Conservation (phyloP, 306 rosid genomes). For the Castanopsis chinensis region DNA sequence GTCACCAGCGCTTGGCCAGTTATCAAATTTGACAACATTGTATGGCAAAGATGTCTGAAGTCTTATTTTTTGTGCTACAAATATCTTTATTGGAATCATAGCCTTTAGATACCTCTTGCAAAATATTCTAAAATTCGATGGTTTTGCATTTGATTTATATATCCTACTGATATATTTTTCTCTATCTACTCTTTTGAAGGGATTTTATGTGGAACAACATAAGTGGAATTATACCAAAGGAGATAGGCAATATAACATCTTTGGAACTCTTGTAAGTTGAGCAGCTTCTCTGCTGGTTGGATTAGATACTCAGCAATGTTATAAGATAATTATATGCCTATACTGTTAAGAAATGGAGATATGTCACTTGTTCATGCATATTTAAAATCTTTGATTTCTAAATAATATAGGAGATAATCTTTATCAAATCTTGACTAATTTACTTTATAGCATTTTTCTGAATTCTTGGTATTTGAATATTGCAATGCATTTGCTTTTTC, state of each 20-base stretch:
- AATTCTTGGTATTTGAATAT: background rate
- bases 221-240: slow-evolving; percentile 49
- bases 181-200: slow-evolving; percentile 18
- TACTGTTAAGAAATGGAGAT: background rate
- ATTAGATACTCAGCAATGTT: background rate
- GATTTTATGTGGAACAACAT: slow-evolving; percentile 57
- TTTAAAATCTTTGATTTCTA: too few relatives aligned
- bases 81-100: background rate
- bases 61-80: background rate
- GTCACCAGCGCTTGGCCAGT: slow-evolving; percentile 47
- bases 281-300: background rate
- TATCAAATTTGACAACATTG: slow-evolving; percentile 37
- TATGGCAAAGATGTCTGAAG: slow-evolving; percentile 20
- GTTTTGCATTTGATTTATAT: background rate
- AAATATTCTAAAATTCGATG: background rate
- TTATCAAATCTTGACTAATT: background rate
- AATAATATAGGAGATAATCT: background rate
- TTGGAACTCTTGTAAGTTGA: slow-evolving; percentile 46
- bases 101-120: background rate
- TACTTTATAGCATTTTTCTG: background rate
- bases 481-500: background rate
- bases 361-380: background rate
- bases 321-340: background rate
- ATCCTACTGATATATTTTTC: slow-evolving; percentile 6
- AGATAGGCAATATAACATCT: slow-evolving; percentile 46